Evolutionary conservation across 495 filamentous ascomycete genomes (phyloP).

Genomic region (Xylaria nigripes): DNA sequence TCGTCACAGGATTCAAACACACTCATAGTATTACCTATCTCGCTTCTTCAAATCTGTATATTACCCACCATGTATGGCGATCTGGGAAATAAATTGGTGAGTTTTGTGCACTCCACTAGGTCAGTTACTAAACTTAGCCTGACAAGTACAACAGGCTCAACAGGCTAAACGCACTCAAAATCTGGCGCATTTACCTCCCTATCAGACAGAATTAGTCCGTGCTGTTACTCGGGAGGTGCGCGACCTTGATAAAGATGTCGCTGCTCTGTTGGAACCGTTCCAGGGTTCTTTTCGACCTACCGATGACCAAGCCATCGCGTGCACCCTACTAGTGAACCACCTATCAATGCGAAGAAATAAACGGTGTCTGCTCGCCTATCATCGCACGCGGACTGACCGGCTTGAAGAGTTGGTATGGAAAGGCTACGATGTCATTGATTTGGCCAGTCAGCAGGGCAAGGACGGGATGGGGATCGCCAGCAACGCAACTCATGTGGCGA

Average conservation of each 20-base stretch:
- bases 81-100: conserved; percentile 66
- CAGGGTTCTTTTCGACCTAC: conserved; percentile 78
- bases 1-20: not conserved
- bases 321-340: conserved; percentile 85
- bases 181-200: conserved; percentile 79
- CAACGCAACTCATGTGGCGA: conserved; percentile 22
- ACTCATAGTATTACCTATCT: not conserved
- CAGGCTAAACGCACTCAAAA: conserved; percentile 94
- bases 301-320: conserved; percentile 74
- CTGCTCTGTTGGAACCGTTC: conserved; percentile 70
- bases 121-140: conserved; percentile 14
- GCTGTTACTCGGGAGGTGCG: conserved; percentile 84
- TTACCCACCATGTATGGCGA: conserved; percentile 73
- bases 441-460: conserved; percentile 34
- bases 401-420: conserved; percentile 92
- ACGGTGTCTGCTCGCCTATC: conserved; percentile 90
- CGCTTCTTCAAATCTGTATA: not conserved
- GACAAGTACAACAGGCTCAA: conserved; percentile 58
- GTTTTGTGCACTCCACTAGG: not conserved
- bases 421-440: conserved; percentile 65
- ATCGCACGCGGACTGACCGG: conserved; percentile 80
- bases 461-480: conserved; percentile 21
- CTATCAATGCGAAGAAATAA: conserved; percentile 94
- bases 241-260: conserved; percentile 86
- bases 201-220: conserved; percentile 88